phyloP scores from a whole-genome alignment of 2,329 filamentous ascomycete species.

The Endoconidiophora laricicola region DNA sequence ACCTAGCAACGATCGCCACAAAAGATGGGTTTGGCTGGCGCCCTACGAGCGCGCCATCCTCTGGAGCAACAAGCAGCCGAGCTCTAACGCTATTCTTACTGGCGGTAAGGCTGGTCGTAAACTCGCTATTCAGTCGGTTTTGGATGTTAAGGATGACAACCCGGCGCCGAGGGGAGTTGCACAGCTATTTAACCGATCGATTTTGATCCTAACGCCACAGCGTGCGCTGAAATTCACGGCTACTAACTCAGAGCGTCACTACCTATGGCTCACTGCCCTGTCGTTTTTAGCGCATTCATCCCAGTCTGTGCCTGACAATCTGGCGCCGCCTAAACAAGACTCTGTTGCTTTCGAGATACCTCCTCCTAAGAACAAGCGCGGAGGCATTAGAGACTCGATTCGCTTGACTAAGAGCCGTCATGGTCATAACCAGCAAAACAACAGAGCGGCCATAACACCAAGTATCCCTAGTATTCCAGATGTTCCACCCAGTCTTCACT shows the following conservation, averaged over 20 bases:
- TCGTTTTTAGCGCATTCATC: constrained; percentile 88
- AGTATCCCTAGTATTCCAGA: constrained; percentile 38
- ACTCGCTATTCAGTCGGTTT: constrained; percentile 85
- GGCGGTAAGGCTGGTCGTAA: constrained; percentile 81
- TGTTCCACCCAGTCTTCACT: constrained; percentile 26
- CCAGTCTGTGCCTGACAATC: constrained; percentile 60
- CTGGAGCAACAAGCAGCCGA: constrained; percentile 97
- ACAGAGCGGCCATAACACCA: constrained; percentile 27
- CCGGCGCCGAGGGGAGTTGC: constrained; percentile 55
- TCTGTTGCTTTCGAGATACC: constrained; percentile 34
- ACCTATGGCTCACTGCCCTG: constrained; percentile 83
- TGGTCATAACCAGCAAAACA: constrained; percentile 21
- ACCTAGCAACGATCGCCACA: constrained; percentile 66
- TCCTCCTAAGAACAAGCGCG: constrained; percentile 30
- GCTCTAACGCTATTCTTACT: constrained; percentile 69
- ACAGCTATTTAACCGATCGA: constrained; percentile 73
- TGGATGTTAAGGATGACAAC: constrained; percentile 93
- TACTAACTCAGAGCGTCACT: constrained; percentile 66
- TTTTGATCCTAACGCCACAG: constrained; percentile 83
- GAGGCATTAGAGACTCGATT: constrained; percentile 71
- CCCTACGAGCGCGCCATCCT: constrained; percentile 92
- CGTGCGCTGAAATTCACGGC: constrained; percentile 93
- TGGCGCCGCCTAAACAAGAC: constrained; percentile 33
- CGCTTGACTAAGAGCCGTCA: constrained; percentile 57
- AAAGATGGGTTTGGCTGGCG: constrained; percentile 95